Percentiles rank a stretch among this genome's conserved stretches.
Conservation (phyloP, 1,284 basidiomycete species). For the Athelia psychrophila region DNA sequence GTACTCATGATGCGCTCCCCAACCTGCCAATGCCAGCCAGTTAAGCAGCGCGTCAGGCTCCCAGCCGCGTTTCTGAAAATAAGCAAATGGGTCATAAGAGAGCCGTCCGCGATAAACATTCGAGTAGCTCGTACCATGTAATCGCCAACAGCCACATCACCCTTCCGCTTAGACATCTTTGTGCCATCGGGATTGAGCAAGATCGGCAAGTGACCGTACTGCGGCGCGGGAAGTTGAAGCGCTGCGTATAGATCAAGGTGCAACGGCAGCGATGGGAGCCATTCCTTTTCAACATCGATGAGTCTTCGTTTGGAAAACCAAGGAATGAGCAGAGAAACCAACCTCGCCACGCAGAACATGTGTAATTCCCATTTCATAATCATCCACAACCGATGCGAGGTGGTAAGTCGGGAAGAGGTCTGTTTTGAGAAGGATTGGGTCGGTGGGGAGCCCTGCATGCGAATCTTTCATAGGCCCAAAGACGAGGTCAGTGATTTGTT, state of each 20-base stretch:
- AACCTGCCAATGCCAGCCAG: conserved; percentile 92
- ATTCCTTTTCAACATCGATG: conserved; percentile 60
- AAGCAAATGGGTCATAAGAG: background rate
- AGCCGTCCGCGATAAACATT: background rate
- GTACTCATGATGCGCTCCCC: conserved; percentile 62
- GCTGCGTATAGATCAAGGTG: conserved; percentile 89
- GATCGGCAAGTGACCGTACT: conserved; percentile 91
- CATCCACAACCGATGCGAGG: conserved; percentile 93
- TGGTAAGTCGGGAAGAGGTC: conserved; percentile 97
- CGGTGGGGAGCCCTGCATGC: conserved; percentile 77
- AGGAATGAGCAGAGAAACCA: conserved; percentile 15
- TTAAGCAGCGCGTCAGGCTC: conserved; percentile 91
- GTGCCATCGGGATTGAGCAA: conserved; percentile 88
- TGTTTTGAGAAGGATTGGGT: conserved; percentile 91
- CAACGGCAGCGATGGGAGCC: conserved; percentile 92
- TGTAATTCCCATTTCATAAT: conserved; percentile 93
- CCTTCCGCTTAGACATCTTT: conserved; percentile 94
- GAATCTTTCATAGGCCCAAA: conserved; percentile 77
- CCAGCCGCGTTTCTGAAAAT: conserved; percentile 58
- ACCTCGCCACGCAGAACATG: conserved; percentile 96
- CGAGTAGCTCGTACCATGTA: conserved; percentile 65
- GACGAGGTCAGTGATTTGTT: conserved; percentile 62
- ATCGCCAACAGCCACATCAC: conserved; percentile 84
- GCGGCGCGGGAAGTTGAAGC: conserved; percentile 70
- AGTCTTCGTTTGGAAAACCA: background rate